Percentiles rank a stretch among this genome's conserved stretches.
Evolutionary conservation across 1,284 basidiomycete genomes (phyloP).

Genomic region (Ceratobasidium sp.): DNA sequence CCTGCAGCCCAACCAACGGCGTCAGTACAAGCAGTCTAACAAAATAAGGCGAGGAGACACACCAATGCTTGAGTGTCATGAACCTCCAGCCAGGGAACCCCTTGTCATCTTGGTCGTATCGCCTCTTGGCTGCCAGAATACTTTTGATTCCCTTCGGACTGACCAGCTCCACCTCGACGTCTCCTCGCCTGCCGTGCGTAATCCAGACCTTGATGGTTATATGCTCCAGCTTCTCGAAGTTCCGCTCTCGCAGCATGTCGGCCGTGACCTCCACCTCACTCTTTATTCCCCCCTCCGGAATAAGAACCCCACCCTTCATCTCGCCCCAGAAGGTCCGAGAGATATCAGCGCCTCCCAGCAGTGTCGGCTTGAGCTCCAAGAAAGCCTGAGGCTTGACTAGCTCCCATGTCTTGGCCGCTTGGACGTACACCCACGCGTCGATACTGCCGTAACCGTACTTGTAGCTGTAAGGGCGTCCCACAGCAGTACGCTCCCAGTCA

Average conservation of each 20-base stretch:
- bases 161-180: constrained; percentile 89
- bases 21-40: constrained; percentile 44
- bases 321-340: constrained; percentile 51
- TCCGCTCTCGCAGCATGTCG: constrained; percentile 75
- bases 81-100: constrained; percentile 97
- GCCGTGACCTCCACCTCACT: constrained; percentile 77
- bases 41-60: constrained; percentile 50
- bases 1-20: constrained; percentile 62
- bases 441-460: constrained; percentile 96
- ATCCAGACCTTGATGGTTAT: constrained; percentile 95
- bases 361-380: constrained; percentile 79
- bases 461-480: constrained; percentile 89
- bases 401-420: constrained; percentile 82
- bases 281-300: constrained; percentile 73
- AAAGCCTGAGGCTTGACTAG: constrained; percentile 96
- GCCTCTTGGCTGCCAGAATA: constrained; percentile 79
- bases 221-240: constrained; percentile 92
- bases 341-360: constrained; percentile 71
- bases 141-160: constrained; percentile 91
- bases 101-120: constrained; percentile 71
- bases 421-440: constrained; percentile 86
- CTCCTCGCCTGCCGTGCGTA: constrained; percentile 84
- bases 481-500: constrained; percentile 91
- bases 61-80: constrained; percentile 99
- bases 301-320: constrained; percentile 72